phyloP scores from a whole-genome alignment of 345 rosid genomes.

The Cardiospermum halicacabum region DNA sequence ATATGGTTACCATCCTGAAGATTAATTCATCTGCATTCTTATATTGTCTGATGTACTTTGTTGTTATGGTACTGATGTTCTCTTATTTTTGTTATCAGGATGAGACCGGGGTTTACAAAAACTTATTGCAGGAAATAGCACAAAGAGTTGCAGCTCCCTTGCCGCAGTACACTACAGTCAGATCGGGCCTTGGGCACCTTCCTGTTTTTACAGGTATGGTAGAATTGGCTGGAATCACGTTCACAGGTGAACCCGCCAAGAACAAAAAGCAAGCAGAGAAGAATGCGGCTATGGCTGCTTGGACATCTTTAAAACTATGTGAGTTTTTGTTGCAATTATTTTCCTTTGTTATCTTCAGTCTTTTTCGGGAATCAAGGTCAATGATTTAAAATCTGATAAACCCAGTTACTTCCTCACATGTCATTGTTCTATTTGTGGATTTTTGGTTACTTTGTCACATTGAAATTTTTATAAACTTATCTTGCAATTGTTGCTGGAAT shows the following conservation, averaged over 20 bases:
- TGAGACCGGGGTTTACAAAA: conserved; percentile 99
- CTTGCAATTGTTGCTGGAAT: neutral
- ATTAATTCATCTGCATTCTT: neutral
- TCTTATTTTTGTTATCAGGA: conserved; percentile 49
- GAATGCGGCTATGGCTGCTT: conserved; percentile 98
- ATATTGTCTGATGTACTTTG: neutral
- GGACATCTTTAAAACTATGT: conserved; percentile 93
- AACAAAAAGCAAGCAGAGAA: conserved; percentile 98
- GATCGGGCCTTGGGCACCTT: conserved; percentile 95
- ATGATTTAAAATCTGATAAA: neutral
- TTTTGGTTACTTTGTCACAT: neutral
- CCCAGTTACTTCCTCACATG: neutral
- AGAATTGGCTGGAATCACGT: conserved; percentile 83
- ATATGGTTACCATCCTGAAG: neutral
- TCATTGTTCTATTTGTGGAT: neutral
- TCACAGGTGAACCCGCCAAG: conserved; percentile 93
- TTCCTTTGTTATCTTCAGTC: neutral
- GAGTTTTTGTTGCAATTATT: conserved; percentile 22
- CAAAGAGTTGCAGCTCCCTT: conserved; percentile 94
- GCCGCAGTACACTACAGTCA: conserved; percentile 80
- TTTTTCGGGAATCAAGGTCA: neutral
- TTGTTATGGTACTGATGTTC: conserved; percentile 18
- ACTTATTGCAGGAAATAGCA: conserved; percentile 91
- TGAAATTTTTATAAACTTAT: neutral
- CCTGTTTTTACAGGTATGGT: conserved; percentile 98